Base-by-base conservation (phyloP, 148 eudicot genomes). In the Chenopodium suecicum region DNA sequence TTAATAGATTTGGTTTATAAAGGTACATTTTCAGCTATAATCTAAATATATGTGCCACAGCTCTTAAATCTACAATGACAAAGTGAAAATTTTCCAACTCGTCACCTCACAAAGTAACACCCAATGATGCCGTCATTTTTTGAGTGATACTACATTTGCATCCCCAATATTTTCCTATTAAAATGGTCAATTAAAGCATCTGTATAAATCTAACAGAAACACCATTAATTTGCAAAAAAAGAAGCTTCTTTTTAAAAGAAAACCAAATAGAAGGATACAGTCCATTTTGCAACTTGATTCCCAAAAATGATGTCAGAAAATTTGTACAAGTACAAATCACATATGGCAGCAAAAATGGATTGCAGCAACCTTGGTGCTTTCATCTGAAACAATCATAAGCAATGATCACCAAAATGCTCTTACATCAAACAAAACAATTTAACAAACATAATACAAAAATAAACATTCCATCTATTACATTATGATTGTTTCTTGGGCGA, bases 291-390 rank as follows among this genome's bases (percentile, higher is more conserved):
- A 74, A 88, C 97, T 76, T 66, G 86, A 75, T 79, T 84, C 29
- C 93, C 93, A 80, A 91, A 94, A 74, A 87, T 69, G 23, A 78
- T 85, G 23, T 87, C 82, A 79, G 98, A 89, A 74, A 88, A 89
- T 84, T 89, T 92, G 85, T 85, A 96, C 88, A 94, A 79, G 87
- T 92, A 94, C 80, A 94, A 84, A 89, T 96, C 99, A 85, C 99
- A 94, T 80, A 92, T 73, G 52, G 99, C 94, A 84, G 99, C 86
- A 78, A 94, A 84, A 70, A 91, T 13, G 69, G 99, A 89, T 84
- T 96, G 98, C 84, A 92, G 70, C 80, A 94, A 63, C 44, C 98
- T 88, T 78, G 99, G 99, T 8, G 93, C 85, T 88, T 87, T 92
- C 78, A 91, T 89, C 99, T 96, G 87, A 78, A 69, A 77, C 70